Base-by-base conservation (phyloP, 2,329 filamentous ascomycete genomes). In the Aspergillus phoenicis region DNA sequence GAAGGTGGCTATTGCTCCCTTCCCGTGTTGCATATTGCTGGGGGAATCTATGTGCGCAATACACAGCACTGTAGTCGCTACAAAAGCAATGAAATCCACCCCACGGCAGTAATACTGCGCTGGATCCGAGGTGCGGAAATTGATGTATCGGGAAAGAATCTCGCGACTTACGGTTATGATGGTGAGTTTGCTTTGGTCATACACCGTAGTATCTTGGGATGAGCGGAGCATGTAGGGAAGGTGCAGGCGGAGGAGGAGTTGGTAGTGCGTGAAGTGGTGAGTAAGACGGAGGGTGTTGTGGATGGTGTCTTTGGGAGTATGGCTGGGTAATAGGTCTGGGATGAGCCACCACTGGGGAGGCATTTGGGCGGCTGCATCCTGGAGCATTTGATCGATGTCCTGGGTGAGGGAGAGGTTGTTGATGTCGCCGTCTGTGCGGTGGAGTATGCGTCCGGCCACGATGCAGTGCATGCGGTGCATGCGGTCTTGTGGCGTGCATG, bases 191-290 rank as follows among this genome's bases (percentile, higher is more conserved):
- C 80, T 83, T 66, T 83, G 81, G 20, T 82, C 78, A 58, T 80
- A 80, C 15, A 2, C 76, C 75, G 6, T 57, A 54, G 15, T 0
- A 0, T 73, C 70, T 5, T 59, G 56, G 3, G 71, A 68, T 6
- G 72, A 61, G 24, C 76, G 78, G 10, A 86, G 76, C 71, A 86
- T 81, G 30, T 83, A 85, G 0, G 84, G 85, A 1, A 87, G 75
- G 61, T 87, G 84, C 0, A 86, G 77, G 8, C 83, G 77, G 36
- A 83, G 78, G 7, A 85, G 71, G 3, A 86, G 75, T 36, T 81
- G 78, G 64, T 82, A 80, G 62, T 86, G 82, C 2, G 79, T 76
- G 49, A 86, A 76, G 60, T 86, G 84, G 6, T 81, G 69, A 66
- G 83, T 79, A 6, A 81, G 64, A 5, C 75, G 73, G 5, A 70